Base-by-base conservation (phyloP, 805 yeast genomes). In the Scheffersomyces stipitis region DNA sequence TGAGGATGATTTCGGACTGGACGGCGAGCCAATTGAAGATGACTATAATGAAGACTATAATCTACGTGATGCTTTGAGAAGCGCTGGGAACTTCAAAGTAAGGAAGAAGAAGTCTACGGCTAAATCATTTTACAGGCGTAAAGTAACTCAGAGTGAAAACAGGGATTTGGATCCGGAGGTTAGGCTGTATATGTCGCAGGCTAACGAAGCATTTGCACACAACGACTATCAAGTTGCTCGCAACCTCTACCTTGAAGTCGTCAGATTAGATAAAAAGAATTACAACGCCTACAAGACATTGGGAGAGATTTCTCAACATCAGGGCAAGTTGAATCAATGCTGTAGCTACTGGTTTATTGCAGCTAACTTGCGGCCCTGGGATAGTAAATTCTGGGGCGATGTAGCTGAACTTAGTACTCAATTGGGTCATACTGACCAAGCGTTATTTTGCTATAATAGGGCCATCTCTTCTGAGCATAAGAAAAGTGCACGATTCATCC, bases 251-350 rank as follows among this genome's bases (percentile, higher is more conserved):
- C 64, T 70, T 46, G 86, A 78, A 42, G 95, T 88, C 9, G 81
- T 91, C 41, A 80, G 81, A 48, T 70, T 80, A 36, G 96, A 89
- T 53, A 82, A 86, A 10, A 76, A 77, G 46, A 84, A 86, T 55
- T 83, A 78, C 57, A 79, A 85, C 30, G 96, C 96, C 0, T 90
- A 90, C 67, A 83, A 85, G 51, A 85, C 95, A 0, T 63, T 89
- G 30, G 97, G 96, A 31, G 96, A 86, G 52, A 85, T 91, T 31
- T 83, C 85, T 46, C 73, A 78, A 38, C 66, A 75, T 35, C 82
- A 80, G 42, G 90, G 88, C 1, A 69, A 80, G 31, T 60, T 75
- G 33, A 78, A 81, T 45, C 83, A 85, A 52, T 78, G 95, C 56
- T 81, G 95, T 56, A 80, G 80, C 52, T 75, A 84, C 32, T 80